Base-by-base conservation (phyloP, 345 rosid genomes). In the Erucastrum elatum region DNA sequence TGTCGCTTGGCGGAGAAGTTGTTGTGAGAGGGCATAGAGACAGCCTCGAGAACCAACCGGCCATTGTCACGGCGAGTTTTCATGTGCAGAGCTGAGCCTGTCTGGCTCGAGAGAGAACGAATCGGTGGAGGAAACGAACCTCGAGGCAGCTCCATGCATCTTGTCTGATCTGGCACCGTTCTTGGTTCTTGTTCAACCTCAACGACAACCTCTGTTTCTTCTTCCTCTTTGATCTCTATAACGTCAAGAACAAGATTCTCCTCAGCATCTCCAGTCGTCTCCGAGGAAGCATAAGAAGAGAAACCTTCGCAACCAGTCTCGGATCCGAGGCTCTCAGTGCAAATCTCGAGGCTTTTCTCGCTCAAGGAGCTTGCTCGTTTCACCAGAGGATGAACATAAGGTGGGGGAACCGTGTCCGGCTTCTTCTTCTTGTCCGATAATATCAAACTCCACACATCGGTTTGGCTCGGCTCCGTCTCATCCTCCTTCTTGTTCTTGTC, bases 321-420 rank as follows among this genome's bases (percentile, higher is more conserved):
- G 30, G 97, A 96, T 70, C 99, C 99, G n/a, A 95, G 98, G 73
- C 94, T 95, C 82, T 95, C 99, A 1, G 99, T 95, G 85, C 99
- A 95, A 30, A 95, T 84, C 16, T 90, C 77, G 27, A 95, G 97
- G 83, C 98, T 96, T 84, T 88, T 89, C 81, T 84, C 77, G 72
- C 81, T 90, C 72, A 96, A 78, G n/a, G 89, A 86, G 46, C 94
- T 86, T 7, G 87, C 87, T n/a, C 85, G 82, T 77, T 84, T 88
- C 60, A 87, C 85, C 35, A 87, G 81, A 17, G 98, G 98, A 63
- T 89, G 98, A 70, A 96, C 59, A 66, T 96, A 96, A 7, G 93
- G 93, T 11, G 94, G 80, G 4, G 85, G 77, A 21, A 72, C 84
- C 8, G 68, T 73, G 59, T 78, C 78, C 29, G 81, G 33, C 29